Conservation (phyloP, 495 filamentous ascomycete species). For the Tuber brumale region DNA sequence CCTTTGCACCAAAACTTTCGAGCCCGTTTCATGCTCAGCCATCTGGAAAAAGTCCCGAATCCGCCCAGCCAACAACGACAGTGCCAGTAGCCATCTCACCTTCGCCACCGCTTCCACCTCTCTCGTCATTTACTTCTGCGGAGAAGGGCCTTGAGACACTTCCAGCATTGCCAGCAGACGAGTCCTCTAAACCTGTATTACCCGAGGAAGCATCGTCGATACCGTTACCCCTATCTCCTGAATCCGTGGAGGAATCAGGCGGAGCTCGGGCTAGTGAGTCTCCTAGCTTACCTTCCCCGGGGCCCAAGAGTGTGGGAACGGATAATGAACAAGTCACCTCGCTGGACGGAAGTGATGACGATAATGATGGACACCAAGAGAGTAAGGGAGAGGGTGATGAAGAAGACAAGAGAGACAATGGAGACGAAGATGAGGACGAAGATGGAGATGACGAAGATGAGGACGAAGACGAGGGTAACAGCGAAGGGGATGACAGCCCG, state of each 20-base stretch:
- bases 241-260: constrained; percentile 7
- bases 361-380: constrained; percentile 41
- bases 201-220: background rate
- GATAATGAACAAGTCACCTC: constrained; percentile 41
- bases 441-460: constrained; percentile 45
- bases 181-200: background rate
- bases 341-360: constrained; percentile 28
- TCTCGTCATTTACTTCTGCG: background rate
- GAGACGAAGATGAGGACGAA: constrained; percentile 36
- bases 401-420: constrained; percentile 34
- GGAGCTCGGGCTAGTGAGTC: constrained; percentile 30
- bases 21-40: constrained; percentile 17
- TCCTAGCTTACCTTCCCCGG: constrained; percentile 39
- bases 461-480: constrained; percentile 17
- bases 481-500: constrained; percentile 26
- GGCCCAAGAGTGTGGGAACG: constrained; percentile 43
- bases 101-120: background rate
- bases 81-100: background rate
- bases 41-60: background rate
- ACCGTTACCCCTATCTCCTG: constrained; percentile 9
- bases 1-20: constrained; percentile 16
- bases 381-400: constrained; percentile 42
- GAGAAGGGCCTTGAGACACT: background rate
- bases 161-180: background rate
- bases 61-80: background rate